Evolutionary conservation across 768 basidiomycete species (phyloP), one percentile per base, ranked within the genome.

Genomic region (Collybia nuda): DNA sequence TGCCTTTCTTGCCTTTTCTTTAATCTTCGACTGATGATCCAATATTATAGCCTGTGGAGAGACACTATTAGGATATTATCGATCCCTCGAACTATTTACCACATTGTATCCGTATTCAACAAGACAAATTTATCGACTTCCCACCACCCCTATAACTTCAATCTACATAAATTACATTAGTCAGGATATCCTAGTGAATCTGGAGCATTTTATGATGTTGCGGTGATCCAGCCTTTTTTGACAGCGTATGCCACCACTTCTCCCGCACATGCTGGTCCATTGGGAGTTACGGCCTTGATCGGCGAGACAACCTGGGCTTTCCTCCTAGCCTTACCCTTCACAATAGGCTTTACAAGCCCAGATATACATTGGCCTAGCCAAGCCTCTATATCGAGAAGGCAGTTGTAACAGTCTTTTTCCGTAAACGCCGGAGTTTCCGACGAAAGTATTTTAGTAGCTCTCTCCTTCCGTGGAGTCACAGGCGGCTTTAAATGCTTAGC

Each of bases 321-420:
- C 56, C 62, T 69, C 58, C 62, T 66, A 57, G 69, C 69, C 56
- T 70, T 75, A 45, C 63, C 67, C 56, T 67, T 71, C 40, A 53
- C 36, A 3, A 60, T 56, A 12, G 57, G 47, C 52, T 67, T 72
- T 1, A 61, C 63, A 38, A 70, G 57, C 6, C 66, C 67, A 17
- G 71, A 60, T 38, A 89, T 64, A 50, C 74, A 73, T 19, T 70
- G 62, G 1, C 73, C 71, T 9, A 92, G 66, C 67, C 86, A 70
- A 28, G 60, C 66, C 59, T 91, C 87, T 52, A 89, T 71, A 59
- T 89, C 85, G 17, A 81, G 55, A 39, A 92, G 75, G 58, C 82
- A 84, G 43, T 82, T 76, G 54, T 88, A 86, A 62, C 88, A 90
- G 44, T 83, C 80, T 48, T 72, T 79, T 58, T 91, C 89, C 2